Base-by-base conservation (phyloP, 176 grass and related monocot genomes). In the Zoysia pacifica region DNA sequence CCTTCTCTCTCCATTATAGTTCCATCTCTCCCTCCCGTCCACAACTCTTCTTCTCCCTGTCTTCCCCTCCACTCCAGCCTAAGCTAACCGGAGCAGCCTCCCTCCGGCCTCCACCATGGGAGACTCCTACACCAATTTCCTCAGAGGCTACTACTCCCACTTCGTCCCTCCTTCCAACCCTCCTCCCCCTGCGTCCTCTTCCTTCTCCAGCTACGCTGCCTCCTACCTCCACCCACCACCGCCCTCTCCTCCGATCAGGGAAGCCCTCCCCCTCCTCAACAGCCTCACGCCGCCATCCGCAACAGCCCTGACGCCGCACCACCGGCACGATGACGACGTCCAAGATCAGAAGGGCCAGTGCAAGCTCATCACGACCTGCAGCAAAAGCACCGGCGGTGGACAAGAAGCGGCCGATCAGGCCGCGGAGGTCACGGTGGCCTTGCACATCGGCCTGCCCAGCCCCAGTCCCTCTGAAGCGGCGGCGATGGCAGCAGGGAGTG, bases 381-480 rank as follows among this genome's bases (percentile, higher is more conserved):
- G 61, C 70, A 74, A 50, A 43, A 18, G 74, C 72, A 43, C 56
- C 73, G 20, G 36, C 50, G 2, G 48, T 73, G 28, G 28, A 28
- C 86, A 88, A 40, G 76, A 66, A 0, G 62, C 46, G 2, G 52
- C 15, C 35, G 81, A 87, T 69, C 65, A 83, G 19, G 84, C 63
- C 51, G 88, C 66, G 5, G 86, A 79, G 61, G 88, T 94, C 75
- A 94, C 88, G 6, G 92, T 94, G 47, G 86, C 89, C 62, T 62
- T 94, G 65, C 89, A 94, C 78, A 94, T 94, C 48, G 92, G 92
- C 50, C 92, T 94, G 14, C 92, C 92, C 39, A 89, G 86, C 61
- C 86, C 80, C 67, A 55, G 85, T 35, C 70, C 48, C 48, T 75
- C 82, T 5, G 75, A 70, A 10, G 66, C 76, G 2, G 67, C 49